Conservation (phyloP, 2,329 filamentous ascomycete species). For the Phaeophleospora eucalypticola region DNA sequence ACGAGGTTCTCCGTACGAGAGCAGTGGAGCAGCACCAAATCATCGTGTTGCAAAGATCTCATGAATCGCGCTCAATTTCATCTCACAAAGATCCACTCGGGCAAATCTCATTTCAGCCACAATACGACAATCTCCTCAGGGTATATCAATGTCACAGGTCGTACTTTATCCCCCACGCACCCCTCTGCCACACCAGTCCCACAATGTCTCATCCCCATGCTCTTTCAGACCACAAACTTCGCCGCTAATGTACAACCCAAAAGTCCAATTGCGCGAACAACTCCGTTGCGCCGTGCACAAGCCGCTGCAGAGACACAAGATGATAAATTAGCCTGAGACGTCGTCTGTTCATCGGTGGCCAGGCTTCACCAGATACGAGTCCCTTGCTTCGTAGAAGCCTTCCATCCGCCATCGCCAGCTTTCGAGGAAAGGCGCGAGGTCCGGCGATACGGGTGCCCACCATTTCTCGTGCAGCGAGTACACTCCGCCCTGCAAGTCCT, state of each 20-base stretch:
- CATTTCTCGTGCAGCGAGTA: conserved; percentile 39
- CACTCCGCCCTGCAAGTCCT: conserved; percentile 36
- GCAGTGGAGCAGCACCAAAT: no score
- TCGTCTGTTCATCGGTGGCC: not conserved
- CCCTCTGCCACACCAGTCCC: no score
- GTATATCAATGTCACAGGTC: no score
- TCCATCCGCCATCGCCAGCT: conserved; percentile 35
- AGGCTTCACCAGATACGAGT: conserved; percentile 13
- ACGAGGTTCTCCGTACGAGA: no score
- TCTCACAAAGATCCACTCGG: no score
- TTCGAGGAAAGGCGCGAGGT: conserved; percentile 31
- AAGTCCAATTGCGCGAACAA: not conserved
- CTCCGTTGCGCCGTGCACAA: not conserved
- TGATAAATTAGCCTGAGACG: not conserved
- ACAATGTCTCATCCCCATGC: no score
- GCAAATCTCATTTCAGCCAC: no score
- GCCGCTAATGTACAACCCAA: not conserved
- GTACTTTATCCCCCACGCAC: no score
- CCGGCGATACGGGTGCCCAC: conserved; percentile 34
- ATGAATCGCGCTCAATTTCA: no score
- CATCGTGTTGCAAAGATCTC: no score
- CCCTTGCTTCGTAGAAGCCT: conserved; percentile 35
- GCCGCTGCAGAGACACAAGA: not conserved
- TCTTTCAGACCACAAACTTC: not conserved
- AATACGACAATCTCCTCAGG: no score